These are phyloP conservation scores for Penicillium sclerotiorum DNA, from an alignment of 2,329 filamentous ascomycete species.

Conservation along the genomic window DNA sequence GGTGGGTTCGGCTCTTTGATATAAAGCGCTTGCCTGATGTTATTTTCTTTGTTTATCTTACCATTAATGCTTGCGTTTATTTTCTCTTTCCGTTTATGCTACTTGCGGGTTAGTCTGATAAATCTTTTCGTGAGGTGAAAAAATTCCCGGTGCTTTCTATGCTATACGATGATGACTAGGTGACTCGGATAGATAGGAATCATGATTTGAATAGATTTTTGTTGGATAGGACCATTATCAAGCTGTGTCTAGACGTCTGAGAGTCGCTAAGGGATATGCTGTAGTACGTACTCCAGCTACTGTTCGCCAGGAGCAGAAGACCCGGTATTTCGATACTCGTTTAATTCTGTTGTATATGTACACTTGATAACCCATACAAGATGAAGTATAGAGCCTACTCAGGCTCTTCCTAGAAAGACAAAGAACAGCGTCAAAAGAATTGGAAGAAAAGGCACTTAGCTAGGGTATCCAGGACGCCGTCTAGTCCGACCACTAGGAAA, in stretches of 20 bases:
- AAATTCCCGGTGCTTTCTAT: slow-evolving; percentile 5
- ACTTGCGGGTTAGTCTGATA: slow-evolving; percentile 15
- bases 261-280: no score
- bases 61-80: slow-evolving; percentile 25
- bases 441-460: slow-evolving; percentile 13
- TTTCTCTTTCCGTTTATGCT: slow-evolving; percentile 15
- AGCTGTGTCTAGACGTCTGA: no score
- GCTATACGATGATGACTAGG: slow-evolving; percentile 1
- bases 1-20: slow-evolving; percentile 6
- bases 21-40: slow-evolving; percentile 13
- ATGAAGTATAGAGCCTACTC: no score
- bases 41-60: slow-evolving; percentile 24
- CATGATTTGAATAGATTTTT: slow-evolving; percentile 1
- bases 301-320: no score
- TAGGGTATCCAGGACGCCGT: slow-evolving; percentile 24
- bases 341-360: no score
- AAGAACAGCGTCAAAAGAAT: not conserved
- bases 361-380: no score
- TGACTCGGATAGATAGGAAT: slow-evolving; percentile 1
- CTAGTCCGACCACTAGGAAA: slow-evolving; percentile 51
- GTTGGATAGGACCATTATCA: no score
- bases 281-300: no score
- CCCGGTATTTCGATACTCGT: no score
- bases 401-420: no score
- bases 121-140: slow-evolving; percentile 22